Percentiles rank a stretch among this genome's conserved stretches.
These are phyloP conservation scores for Agaricus sinodeliciosus DNA, from an alignment of 768 basidiomycete species.

Conservation along the genomic window DNA sequence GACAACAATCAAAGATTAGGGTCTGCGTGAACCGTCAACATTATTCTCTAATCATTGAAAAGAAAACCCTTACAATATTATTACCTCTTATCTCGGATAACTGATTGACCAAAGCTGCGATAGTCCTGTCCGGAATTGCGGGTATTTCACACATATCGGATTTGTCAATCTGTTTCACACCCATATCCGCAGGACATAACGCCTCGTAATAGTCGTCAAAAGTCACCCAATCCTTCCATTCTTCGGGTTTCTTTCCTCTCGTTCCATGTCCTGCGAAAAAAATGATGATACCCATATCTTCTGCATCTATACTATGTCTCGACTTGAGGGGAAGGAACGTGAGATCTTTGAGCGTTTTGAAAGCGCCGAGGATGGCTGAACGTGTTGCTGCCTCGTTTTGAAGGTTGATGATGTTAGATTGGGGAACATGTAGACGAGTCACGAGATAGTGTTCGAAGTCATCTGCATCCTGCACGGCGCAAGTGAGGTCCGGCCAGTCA, in stretches of 20 bases:
- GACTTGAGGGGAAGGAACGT: background rate
- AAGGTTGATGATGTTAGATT: slow-evolving; percentile 27
- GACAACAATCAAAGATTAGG: slow-evolving; percentile 41
- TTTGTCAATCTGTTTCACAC: background rate
- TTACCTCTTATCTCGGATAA: slow-evolving; percentile 32
- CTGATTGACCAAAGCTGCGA: slow-evolving; percentile 28
- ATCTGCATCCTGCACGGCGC: slow-evolving; percentile 34
- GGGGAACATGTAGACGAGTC: slow-evolving; percentile 22
- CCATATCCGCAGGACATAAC: slow-evolving; percentile 29
- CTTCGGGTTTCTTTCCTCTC: slow-evolving; percentile 21
- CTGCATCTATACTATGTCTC: slow-evolving; percentile 4
- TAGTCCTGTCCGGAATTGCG: slow-evolving; percentile 39
- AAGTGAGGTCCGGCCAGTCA: slow-evolving; percentile 21
- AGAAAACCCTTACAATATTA: slow-evolving; percentile 30
- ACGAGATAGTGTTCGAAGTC: slow-evolving; percentile 28
- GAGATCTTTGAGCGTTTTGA: slow-evolving; percentile 21
- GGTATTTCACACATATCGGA: slow-evolving; percentile 12
- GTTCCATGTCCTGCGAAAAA: slow-evolving; percentile 43
- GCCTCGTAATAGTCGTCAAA: slow-evolving; percentile 25
- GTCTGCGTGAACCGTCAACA: slow-evolving; percentile 21
- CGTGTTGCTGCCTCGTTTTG: slow-evolving; percentile 32
- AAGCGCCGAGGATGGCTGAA: slow-evolving; percentile 23
- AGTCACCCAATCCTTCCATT: slow-evolving; percentile 22
- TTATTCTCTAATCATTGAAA: background rate
- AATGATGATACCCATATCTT: slow-evolving; percentile 30